Conservation (phyloP, 306 rosid genomes). For the Mucuna pruriens region DNA sequence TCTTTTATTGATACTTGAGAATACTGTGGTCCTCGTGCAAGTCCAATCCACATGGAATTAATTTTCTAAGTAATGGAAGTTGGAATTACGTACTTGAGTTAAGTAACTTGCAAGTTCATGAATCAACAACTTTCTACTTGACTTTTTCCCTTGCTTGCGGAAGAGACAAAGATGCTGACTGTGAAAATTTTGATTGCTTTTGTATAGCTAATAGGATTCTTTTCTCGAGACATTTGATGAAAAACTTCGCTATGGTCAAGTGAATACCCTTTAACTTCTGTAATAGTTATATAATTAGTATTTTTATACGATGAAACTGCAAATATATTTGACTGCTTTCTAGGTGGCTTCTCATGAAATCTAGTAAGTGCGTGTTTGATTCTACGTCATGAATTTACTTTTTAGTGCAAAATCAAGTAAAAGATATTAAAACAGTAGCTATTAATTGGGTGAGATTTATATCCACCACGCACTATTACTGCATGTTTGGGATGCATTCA, state of each 20-base stretch:
- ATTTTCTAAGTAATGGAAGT: conserved; percentile 6
- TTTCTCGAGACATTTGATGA: conserved; percentile 7
- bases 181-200: conserved; percentile 20
- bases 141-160: not conserved
- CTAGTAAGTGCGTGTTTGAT: too few relatives aligned
- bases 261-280: not conserved
- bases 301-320: not conserved
- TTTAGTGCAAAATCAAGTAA: too few relatives aligned
- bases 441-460: too few relatives aligned
- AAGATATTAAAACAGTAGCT: too few relatives aligned
- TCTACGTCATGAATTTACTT: too few relatives aligned
- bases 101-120: conserved; percentile 25
- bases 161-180: conserved; percentile 15
- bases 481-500: too few relatives aligned
- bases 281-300: not conserved
- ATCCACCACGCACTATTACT: too few relatives aligned
- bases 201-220: conserved; percentile 20
- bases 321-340: conserved; percentile 12
- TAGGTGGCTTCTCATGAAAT: not conserved
- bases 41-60: not conserved
- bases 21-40: not conserved
- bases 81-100: not conserved
- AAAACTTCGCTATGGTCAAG: not conserved
- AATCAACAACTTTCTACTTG: not conserved
- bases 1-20: conserved; percentile 25